A percentile compares a stretch with the other conserved stretches of the same genome.
Conservation (phyloP, 2,329 filamentous ascomycete species). For the Pseudocercospora fijiensis region DNA sequence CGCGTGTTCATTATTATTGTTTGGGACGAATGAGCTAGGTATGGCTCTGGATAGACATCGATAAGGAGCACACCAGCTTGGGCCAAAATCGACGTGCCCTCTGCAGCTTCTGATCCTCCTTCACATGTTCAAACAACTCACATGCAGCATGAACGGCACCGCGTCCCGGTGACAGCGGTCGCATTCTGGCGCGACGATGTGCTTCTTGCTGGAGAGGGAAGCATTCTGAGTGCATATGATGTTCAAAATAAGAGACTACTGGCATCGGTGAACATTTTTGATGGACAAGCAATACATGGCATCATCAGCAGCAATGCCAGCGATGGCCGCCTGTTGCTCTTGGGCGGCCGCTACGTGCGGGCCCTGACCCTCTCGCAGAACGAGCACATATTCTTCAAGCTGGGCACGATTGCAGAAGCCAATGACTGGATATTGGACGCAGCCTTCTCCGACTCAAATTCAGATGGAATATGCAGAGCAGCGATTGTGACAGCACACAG, state of each 20-base stretch:
- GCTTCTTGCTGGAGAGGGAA: constrained; percentile 47
- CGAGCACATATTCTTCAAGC: constrained; percentile 22
- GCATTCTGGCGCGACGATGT: constrained; percentile 39
- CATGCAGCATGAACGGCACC: constrained; percentile 38
- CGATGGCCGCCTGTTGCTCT: constrained; percentile 54
- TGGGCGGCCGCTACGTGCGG: constrained; percentile 58
- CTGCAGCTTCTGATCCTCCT: background rate
- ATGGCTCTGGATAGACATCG: background rate
- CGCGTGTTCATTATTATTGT: constrained; percentile 1
- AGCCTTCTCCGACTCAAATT: constrained; percentile 45
- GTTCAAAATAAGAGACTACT: constrained; percentile 28
- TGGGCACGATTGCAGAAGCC: constrained; percentile 50
- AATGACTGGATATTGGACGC: constrained; percentile 79
- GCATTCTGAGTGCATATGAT: constrained; percentile 43
- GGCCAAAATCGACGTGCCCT: background rate
- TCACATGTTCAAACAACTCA: background rate
- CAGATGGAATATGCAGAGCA: constrained; percentile 37
- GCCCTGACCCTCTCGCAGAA: background rate
- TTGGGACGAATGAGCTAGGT: background rate
- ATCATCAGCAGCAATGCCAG: constrained; percentile 50
- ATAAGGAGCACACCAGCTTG: constrained; percentile 1
- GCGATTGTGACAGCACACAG: constrained; percentile 85
- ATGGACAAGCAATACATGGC: constrained; percentile 71
- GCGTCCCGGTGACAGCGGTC: constrained; percentile 48
- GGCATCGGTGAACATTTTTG: constrained; percentile 56